A percentile compares a stretch with the other conserved stretches of the same genome.
These are phyloP conservation scores for Eimeria zaria DNA, from an alignment of 169 alveolate genomes.

Conservation along the genomic window DNA sequence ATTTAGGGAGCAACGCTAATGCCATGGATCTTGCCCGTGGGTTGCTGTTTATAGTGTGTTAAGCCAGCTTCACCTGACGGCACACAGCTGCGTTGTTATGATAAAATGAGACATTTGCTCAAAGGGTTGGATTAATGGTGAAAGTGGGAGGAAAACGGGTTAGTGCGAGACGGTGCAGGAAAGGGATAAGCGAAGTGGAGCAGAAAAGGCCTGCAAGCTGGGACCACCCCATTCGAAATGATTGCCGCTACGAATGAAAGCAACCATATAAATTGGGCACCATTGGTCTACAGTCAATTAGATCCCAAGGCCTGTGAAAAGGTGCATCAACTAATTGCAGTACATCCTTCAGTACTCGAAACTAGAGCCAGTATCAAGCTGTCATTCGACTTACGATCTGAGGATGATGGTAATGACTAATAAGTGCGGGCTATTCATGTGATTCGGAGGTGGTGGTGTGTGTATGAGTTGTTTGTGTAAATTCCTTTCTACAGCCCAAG, in stretches of 20 bases:
- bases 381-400: neutral
- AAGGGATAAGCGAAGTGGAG: neutral
- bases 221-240: neutral
- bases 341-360: neutral
- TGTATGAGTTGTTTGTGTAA: neutral
- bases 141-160: neutral
- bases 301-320: neutral
- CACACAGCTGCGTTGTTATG: neutral
- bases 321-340: neutral
- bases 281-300: neutral
- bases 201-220: neutral
- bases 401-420: neutral
- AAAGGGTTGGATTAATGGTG: neutral
- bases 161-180: neutral
- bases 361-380: neutral
- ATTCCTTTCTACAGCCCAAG: neutral
- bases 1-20: neutral
- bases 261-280: neutral
- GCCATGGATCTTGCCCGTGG: neutral
- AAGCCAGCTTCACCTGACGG: neutral
- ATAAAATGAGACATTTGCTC: neutral
- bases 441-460: conserved; percentile 8
- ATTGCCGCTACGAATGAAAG: neutral
- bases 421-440: too few relatives aligned
- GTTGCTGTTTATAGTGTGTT: too few relatives aligned